Base-by-base conservation (phyloP, 441 rosid genomes). In the Biscutella auriculata region DNA sequence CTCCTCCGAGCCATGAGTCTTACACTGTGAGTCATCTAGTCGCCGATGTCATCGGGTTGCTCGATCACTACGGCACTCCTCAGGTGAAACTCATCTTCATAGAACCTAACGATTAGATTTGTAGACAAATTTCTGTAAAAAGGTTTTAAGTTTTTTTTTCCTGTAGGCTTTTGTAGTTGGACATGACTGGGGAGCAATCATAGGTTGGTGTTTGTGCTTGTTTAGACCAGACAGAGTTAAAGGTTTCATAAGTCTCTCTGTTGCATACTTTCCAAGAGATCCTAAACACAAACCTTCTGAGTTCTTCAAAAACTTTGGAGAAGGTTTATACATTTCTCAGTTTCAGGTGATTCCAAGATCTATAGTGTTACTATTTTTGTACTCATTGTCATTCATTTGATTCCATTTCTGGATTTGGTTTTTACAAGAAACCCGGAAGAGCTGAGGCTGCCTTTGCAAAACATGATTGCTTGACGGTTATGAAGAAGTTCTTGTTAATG, bases 161-260 rank as follows among this genome's bases (percentile, higher is more conserved):
- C 41, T 45, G n/a, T 57, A 84, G 89, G 88, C 86, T 45, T 81
- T 78, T 73, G 80, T 84, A 16, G 84, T 68, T 35, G 95, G 88
- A 21, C 86, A 81, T 71, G 95, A 87, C 52, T 81, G 86, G 88
- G 96, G 93, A 67, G 81, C 88, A 26, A 16, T 53, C 25, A 51
- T 60, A 33, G 90, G 70, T 53, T 87, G 88, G 93, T 57, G 42
- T 53, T 68, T 85, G 30, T 67, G 83, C 57, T 58, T 79, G 35
- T 73, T 65, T 53, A 77, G 85, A 70, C 87, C 93, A 53, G 93
- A 81, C 42, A 62, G 84, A 62, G 72, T 84, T 50, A 82, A 76
- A 71, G 96, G 81, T 19, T 67, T 81, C 47, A 66, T 81, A 40
- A 56, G 73, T 28, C 62, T 83, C 7, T 76, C 78, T 57, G 74